Percentiles rank a stretch among this genome's conserved stretches.
Evolutionary conservation across 225 moss, liverwort and hornwort genomes (phyloP).

Genomic region (Marchantia paleacea): DNA sequence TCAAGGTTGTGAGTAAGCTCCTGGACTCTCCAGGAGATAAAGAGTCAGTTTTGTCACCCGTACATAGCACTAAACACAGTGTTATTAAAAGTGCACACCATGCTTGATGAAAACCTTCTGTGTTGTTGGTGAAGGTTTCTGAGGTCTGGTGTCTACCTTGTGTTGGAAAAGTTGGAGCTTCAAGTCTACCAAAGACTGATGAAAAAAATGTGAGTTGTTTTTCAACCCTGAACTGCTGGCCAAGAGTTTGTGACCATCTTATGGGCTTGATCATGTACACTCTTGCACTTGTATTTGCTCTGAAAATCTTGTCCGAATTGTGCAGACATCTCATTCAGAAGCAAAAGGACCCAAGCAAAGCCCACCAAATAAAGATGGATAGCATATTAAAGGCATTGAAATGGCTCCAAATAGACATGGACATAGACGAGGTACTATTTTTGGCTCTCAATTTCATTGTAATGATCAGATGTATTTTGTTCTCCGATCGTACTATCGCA

Average conservation of each 20-base stretch:
- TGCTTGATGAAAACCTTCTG: not conserved
- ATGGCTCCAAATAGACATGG: slow-evolving; percentile 87
- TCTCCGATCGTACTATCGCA: no score
- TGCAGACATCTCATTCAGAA: slow-evolving; percentile 82
- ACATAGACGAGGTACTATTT: slow-evolving; percentile 69
- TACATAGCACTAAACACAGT: not conserved
- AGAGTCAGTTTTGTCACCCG: no score
- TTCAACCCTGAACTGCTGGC: not conserved
- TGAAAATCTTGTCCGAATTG: not conserved
- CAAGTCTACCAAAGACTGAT: slow-evolving; percentile 86
- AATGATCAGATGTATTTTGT: no score
- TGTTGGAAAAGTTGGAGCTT: slow-evolving; percentile 94
- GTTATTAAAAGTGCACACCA: not conserved
- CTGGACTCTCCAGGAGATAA: no score
- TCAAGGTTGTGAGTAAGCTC: no score
- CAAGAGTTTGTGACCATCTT: not conserved
- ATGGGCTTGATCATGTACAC: not conserved
- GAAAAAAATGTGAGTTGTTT: slow-evolving; percentile 75
- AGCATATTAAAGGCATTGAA: slow-evolving; percentile 75
- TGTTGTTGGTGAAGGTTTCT: slow-evolving; percentile 51
- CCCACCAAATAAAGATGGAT: slow-evolving; percentile 97
- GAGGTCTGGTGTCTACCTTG: slow-evolving; percentile 94
- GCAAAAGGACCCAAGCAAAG: slow-evolving; percentile 79
- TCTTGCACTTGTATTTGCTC: not conserved
- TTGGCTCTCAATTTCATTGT: not conserved